A percentile compares a stretch with the other conserved stretches of the same genome.
Evolutionary conservation across 352 stramenopile genomes (phyloP).

Genomic region (Phytophthora brassicae): DNA sequence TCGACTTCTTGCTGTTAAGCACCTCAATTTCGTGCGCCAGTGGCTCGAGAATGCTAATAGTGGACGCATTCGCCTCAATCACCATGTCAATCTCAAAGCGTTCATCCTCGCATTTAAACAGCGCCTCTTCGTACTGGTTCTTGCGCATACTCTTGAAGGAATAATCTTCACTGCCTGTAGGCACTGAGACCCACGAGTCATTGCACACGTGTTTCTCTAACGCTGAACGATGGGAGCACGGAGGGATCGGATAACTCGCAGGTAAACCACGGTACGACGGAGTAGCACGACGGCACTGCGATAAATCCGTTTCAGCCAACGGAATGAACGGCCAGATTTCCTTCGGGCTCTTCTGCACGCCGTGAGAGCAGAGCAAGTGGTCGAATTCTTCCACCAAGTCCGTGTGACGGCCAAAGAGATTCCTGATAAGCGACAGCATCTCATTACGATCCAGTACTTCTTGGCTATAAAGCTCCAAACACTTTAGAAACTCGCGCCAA

Average conservation of each 20-base stretch:
- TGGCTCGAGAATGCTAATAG: constrained; percentile 94
- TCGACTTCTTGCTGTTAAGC: constrained; percentile 67
- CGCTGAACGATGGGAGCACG: constrained; percentile 93
- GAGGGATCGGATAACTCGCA: constrained; percentile 96
- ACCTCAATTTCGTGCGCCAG: constrained; percentile 94
- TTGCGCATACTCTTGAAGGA: constrained; percentile 99
- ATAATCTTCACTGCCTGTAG: constrained; percentile 98
- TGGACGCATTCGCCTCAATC: constrained; percentile 96
- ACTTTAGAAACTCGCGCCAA: constrained; percentile 99
- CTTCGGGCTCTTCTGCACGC: constrained; percentile 78
- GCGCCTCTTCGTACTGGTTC: constrained; percentile 98
- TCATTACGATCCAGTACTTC: constrained; percentile 94
- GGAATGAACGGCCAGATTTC: constrained; percentile 93
- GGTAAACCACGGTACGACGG: constrained; percentile 98
- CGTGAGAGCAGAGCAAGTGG: constrained; percentile 68
- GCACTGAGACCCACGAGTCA: constrained; percentile 97
- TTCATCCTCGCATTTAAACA: constrained; percentile 99
- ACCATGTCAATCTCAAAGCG: constrained; percentile 92
- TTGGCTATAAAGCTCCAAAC: constrained; percentile 97
- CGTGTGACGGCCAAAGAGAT: constrained; percentile 87
- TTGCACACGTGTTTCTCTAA: constrained; percentile 94
- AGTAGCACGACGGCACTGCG: constrained; percentile 89
- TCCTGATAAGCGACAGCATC: constrained; percentile 86
- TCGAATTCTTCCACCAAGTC: constrained; percentile 86
- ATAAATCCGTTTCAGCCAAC: constrained; percentile 90